phyloP scores from a whole-genome alignment of 768 basidiomycete species.

The Coprinellus micaceus region DNA sequence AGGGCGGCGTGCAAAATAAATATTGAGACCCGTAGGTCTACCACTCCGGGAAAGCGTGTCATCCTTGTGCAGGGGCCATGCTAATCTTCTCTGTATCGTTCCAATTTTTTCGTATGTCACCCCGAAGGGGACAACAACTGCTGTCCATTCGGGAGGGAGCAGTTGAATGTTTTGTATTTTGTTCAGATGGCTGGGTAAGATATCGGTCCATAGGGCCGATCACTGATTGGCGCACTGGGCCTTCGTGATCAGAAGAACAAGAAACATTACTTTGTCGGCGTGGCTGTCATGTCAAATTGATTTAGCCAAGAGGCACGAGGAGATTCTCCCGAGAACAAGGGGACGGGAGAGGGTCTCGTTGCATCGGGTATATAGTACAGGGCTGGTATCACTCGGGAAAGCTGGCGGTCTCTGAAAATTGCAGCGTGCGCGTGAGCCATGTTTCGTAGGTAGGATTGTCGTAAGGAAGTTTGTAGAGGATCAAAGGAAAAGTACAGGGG shows the following conservation, averaged over 20 bases:
- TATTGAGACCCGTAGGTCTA: constrained; percentile 61
- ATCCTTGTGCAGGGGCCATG: constrained; percentile 99
- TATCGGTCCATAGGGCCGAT: background rate
- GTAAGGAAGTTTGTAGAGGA: background rate
- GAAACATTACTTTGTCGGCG: background rate
- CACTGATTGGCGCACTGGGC: background rate
- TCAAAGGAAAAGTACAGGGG: background rate
- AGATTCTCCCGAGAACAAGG: no score
- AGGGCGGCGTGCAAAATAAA: constrained; percentile 43
- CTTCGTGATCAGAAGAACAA: background rate
- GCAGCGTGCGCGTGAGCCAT: background rate
- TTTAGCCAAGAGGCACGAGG: background rate
- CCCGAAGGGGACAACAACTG: constrained; percentile 71
- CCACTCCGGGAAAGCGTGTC: constrained; percentile 98
- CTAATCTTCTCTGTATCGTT: constrained; percentile 99
- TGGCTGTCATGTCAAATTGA: background rate
- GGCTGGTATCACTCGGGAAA: background rate
- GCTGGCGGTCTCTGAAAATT: background rate
- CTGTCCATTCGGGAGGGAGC: background rate
- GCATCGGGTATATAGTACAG: background rate
- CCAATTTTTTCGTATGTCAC: constrained; percentile 98
- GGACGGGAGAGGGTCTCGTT: background rate
- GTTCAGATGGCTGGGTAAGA: constrained; percentile 22
- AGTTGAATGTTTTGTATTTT: constrained; percentile 23
- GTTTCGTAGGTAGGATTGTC: background rate